phyloP scores from a whole-genome alignment of 176 grass and related monocot genomes.

The Elaeis guineensis region DNA sequence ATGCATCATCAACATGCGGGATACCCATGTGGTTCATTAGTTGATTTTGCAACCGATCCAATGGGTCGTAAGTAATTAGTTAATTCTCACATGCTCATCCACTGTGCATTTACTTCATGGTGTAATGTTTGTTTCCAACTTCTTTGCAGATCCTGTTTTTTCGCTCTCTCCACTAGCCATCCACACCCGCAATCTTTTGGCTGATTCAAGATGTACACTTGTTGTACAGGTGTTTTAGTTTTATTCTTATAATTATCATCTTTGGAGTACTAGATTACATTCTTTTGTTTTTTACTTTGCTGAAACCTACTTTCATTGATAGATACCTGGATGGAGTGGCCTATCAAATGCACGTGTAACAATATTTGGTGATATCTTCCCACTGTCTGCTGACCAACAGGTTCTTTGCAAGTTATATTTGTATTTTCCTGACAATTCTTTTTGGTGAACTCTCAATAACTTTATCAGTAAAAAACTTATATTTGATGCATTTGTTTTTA shows the following conservation, averaged over 20 bases:
- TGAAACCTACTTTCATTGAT: not conserved
- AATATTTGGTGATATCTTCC: constrained; percentile 90
- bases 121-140: not conserved
- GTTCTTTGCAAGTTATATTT: constrained; percentile 18
- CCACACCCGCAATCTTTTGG: constrained; percentile 83
- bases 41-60: constrained; percentile 83
- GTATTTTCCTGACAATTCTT: too few species aligned
- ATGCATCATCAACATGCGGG: constrained; percentile 89
- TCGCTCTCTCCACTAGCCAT: constrained; percentile 88
- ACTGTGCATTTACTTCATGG: too few species aligned
- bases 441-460: too few species aligned
- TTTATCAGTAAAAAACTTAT: too few species aligned
- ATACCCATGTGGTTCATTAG: constrained; percentile 94
- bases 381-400: constrained; percentile 71
- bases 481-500: too few species aligned
- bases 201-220: constrained; percentile 87
- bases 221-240: constrained; percentile 62
- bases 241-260: not conserved
- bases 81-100: not conserved
- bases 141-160: constrained; percentile 75
- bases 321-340: constrained; percentile 98
- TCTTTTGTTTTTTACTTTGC: too few species aligned
- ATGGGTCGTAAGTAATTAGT: constrained; percentile 72
- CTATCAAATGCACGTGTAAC: constrained; percentile 93
- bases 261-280: too few species aligned